phyloP scores from a whole-genome alignment of 2,329 filamentous ascomycete genomes.

The Fusarium algeriense region DNA sequence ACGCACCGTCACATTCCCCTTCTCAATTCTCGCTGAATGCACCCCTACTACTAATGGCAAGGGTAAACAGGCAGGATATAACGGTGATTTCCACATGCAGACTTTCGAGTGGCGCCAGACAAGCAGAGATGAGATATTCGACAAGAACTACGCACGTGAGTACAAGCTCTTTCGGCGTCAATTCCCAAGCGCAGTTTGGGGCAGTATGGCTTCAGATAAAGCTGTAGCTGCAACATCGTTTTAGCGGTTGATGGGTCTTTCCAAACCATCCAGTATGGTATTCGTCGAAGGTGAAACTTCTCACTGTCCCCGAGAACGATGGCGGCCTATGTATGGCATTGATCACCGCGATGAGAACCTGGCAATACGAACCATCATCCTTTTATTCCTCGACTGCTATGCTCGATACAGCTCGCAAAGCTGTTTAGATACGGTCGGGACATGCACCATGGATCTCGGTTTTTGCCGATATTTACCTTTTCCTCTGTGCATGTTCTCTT shows the following conservation, averaged over 20 bases:
- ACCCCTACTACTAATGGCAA: background rate
- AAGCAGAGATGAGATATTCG: background rate
- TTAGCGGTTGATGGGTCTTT: background rate
- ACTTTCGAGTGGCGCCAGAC: background rate
- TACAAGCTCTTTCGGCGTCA: background rate
- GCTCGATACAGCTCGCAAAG: background rate
- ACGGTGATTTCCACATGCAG: background rate
- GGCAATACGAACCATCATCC: background rate
- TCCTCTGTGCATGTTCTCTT: background rate
- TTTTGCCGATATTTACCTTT: too few species aligned
- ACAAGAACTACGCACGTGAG: background rate
- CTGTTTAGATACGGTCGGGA: background rate
- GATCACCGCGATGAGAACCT: background rate
- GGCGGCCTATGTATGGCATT: background rate
- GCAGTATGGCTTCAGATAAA: background rate
- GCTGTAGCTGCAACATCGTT: background rate
- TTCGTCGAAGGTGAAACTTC: background rate
- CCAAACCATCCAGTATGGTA: background rate
- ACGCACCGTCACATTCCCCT: background rate
- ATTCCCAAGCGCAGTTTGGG: too few species aligned
- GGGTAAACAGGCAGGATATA: background rate
- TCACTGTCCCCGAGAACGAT: background rate
- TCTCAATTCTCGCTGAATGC: background rate
- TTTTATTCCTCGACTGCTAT: background rate
- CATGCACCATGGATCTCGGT: background rate